Evolutionary conservation across 768 basidiomycete genomes (phyloP).

Genomic region (Pleurotus tuoliensis): DNA sequence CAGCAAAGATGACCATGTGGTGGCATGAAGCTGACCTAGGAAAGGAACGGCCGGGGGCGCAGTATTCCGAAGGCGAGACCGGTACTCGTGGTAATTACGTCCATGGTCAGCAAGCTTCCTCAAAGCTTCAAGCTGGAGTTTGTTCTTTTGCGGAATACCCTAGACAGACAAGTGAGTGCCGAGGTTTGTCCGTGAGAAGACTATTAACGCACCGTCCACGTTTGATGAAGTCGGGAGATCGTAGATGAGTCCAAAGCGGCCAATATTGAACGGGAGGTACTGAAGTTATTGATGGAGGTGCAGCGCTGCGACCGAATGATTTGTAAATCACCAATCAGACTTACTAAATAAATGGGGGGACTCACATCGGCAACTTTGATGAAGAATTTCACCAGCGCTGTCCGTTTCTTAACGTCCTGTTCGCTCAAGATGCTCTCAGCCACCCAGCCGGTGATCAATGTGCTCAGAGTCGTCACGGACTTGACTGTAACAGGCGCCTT

Average conservation of each 20-base stretch:
- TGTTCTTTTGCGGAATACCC: slow-evolving; percentile 86
- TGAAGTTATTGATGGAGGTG: slow-evolving; percentile 80
- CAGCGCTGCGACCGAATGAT: slow-evolving; percentile 61
- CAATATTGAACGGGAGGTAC: slow-evolving; percentile 87
- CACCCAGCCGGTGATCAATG: slow-evolving; percentile 93
- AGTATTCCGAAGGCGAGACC: slow-evolving; percentile 81
- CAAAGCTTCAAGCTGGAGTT: slow-evolving; percentile 69
- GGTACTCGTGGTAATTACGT: slow-evolving; percentile 89
- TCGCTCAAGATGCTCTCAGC: slow-evolving; percentile 93
- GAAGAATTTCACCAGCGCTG: slow-evolving; percentile 79
- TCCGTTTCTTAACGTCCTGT: slow-evolving; percentile 82
- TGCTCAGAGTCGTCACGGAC: slow-evolving; percentile 84
- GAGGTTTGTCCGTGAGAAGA: background rate
- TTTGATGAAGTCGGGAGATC: slow-evolving; percentile 86
- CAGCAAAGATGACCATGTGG: slow-evolving; percentile 1
- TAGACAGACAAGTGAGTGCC: slow-evolving; percentile 24
- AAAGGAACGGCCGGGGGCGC: slow-evolving; percentile 93
- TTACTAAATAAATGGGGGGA: slow-evolving; percentile 12
- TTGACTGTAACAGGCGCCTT: slow-evolving; percentile 68
- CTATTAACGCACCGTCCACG: slow-evolving; percentile 74
- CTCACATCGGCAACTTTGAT: slow-evolving; percentile 90
- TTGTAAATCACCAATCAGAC: slow-evolving; percentile 5
- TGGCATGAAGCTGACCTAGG: slow-evolving; percentile 54
- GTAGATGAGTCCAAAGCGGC: slow-evolving; percentile 96
- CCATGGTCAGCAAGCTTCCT: slow-evolving; percentile 89